phyloP scores from a whole-genome alignment of 164 flowering plant species.

The Macadamia integrifolia region DNA sequence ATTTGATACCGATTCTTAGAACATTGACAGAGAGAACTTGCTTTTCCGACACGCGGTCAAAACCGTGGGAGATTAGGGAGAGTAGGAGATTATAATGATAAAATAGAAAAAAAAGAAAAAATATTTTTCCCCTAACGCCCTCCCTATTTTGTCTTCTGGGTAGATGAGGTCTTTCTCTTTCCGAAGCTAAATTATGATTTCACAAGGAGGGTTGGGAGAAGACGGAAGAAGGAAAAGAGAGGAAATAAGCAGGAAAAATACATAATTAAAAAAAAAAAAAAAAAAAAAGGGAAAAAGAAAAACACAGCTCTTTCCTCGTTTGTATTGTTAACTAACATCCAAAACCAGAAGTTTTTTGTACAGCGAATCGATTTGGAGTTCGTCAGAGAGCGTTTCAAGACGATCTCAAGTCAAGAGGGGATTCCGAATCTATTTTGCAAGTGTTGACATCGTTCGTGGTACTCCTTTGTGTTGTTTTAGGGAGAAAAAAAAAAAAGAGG shows the following conservation, averaged over 20 bases:
- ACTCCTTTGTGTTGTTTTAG: background rate
- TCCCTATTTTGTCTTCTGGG: background rate
- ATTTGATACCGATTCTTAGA: too few relatives aligned
- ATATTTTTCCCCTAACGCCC: background rate
- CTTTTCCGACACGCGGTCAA: too few relatives aligned
- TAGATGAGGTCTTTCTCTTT: background rate
- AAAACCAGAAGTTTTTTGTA: background rate
- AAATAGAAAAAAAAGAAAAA: too few relatives aligned
- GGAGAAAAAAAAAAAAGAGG: too few relatives aligned
- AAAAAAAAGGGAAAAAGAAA: background rate
- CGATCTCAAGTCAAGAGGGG: background rate
- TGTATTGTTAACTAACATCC: background rate
- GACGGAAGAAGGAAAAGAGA: background rate
- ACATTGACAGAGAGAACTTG: too few relatives aligned
- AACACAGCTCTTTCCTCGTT: background rate
- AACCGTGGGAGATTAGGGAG: too few relatives aligned
- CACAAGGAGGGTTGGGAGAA: background rate
- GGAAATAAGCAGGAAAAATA: background rate
- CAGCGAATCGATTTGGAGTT: background rate
- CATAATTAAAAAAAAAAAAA: too few relatives aligned
- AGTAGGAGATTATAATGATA: background rate
- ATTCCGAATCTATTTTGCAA: background rate
- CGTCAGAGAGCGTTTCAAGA: background rate
- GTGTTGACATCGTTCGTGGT: background rate
- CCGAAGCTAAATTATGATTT: background rate